These are phyloP conservation scores for Aspergillus uvarum DNA, from an alignment of 2,329 filamentous ascomycete genomes.

Conservation along the genomic window DNA sequence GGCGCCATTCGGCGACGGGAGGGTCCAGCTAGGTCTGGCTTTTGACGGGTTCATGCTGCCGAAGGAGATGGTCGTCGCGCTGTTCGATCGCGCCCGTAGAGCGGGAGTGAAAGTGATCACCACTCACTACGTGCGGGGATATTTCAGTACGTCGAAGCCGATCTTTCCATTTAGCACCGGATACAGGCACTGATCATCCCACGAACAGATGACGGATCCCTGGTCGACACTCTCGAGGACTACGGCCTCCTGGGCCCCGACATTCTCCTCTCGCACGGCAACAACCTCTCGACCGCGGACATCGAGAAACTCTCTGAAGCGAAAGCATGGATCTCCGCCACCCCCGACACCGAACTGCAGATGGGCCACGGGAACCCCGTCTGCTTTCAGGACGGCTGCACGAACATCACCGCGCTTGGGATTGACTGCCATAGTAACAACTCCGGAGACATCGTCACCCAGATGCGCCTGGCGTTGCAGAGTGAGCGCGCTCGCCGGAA, in stretches of 20 bases:
- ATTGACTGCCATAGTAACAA: constrained; percentile 35
- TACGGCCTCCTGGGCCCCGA: constrained; percentile 20
- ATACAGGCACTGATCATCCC: not conserved
- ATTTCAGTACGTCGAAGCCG: not conserved
- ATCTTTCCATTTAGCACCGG: too few species aligned
- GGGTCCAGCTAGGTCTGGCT: constrained; percentile 29
- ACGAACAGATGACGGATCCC: not conserved
- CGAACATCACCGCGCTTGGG: constrained; percentile 25
- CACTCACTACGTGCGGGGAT: constrained; percentile 22
- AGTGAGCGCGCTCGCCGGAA: constrained; percentile 22
- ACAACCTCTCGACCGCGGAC: constrained; percentile 19
- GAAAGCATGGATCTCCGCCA: constrained; percentile 25
- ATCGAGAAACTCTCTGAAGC: constrained; percentile 18
- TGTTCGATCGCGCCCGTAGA: constrained; percentile 19
- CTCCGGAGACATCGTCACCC: constrained; percentile 26
- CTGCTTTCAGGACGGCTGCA: constrained; percentile 23
- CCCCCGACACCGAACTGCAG: constrained; percentile 32
- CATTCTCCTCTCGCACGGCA: constrained; percentile 28
- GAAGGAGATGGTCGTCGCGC: constrained; percentile 22
- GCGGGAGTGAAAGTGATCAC: constrained; percentile 28
- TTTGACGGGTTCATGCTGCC: constrained; percentile 30
- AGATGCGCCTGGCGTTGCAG: constrained; percentile 30
- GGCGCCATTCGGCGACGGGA: constrained; percentile 25
- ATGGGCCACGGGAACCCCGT: constrained; percentile 32
- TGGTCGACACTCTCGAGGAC: constrained; percentile 16